Conservation (phyloP, 192 early-diverging fungal species). For the Coemansia sp. region DNA sequence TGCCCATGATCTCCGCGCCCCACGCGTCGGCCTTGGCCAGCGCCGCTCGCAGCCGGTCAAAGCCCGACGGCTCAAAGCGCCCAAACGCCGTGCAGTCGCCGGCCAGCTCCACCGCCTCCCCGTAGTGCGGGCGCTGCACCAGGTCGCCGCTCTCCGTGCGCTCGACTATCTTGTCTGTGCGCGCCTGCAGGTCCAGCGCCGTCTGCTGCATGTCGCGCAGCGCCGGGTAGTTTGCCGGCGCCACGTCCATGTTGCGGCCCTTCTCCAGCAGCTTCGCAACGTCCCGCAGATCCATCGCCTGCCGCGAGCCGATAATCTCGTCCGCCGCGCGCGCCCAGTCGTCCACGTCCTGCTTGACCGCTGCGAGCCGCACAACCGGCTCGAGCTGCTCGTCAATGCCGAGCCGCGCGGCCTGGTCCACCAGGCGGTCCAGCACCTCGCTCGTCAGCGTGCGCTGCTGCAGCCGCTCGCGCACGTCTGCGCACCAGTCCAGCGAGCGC, state of each 20-base stretch:
- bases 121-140: conserved; percentile 31
- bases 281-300: conserved; percentile 15
- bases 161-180: conserved; percentile 21
- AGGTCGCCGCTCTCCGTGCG: conserved; percentile 18
- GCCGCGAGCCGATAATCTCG: conserved; percentile 7
- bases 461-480: conserved; percentile 7
- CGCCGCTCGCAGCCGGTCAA: conserved; percentile 9
- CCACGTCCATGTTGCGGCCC: conserved; percentile 29
- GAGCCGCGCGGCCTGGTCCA: conserved; percentile 15
- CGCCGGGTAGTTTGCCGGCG: conserved; percentile 16
- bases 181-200: conserved; percentile 34
- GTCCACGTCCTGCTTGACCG: background rate
- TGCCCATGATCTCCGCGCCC: conserved; percentile 5
- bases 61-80: conserved; percentile 27
- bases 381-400: conserved; percentile 1
- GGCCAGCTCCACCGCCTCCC: conserved; percentile 13
- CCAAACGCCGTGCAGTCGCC: conserved; percentile 19
- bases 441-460: conserved; percentile 5
- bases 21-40: conserved; percentile 19
- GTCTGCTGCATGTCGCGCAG: conserved; percentile 26
- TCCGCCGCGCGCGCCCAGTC: conserved; percentile 19
- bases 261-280: conserved; percentile 37
- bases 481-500: conserved; percentile 9
- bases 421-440: background rate
- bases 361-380: conserved; percentile 7